Base-by-base conservation (phyloP, 805 yeast genomes). In the Suhomyces canberraensis region DNA sequence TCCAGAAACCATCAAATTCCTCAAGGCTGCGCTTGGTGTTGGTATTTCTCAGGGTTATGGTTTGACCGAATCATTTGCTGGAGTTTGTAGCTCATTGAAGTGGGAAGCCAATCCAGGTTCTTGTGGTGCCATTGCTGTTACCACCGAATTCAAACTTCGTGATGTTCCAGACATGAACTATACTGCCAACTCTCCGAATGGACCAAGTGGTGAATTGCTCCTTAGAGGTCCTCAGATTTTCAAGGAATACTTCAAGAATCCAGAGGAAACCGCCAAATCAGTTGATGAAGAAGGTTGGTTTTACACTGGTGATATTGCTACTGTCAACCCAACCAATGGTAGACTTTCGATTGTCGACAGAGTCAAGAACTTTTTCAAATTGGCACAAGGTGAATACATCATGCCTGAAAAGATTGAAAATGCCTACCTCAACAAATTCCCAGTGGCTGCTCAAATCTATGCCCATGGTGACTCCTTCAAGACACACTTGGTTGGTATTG, bases 321-420 rank as follows among this genome's bases (percentile, higher is more conserved):
- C 55, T 39, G 56, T 82, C 35, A 56, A 56, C 31, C 76, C 74
- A 39, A 39, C 44, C 1, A 59, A 63, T 5, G 86, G 89, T 9
- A 69, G 81, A 31, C 54, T 84, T 16, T 65, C 59, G 33, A 78
- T 84, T 40, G 71, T 84, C 47, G 93, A 84, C 52, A 69, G 93
- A 43, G 88, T 84, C 26, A 84, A 84, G 66, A 84, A 84, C 61
- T 83, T 84, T 62, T 84, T 83, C 69, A 84, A 84, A 45, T 61
- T 67, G 45, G 54, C 72, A 5, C 72, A 67, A 45, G 73, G 73
- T 39, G 73, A 66, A 59, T 84, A 83, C 56, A 75, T 84, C 37
- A 83, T 88, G 1, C 85, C 88, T 14, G 93, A 84, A 51, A 81
- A 76, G 57, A 76, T 84, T 46, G 91, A 84, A 52, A 81, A 79